Base-by-base conservation (phyloP, 352 stramenopile genomes). In the Pythium dissimile region DNA sequence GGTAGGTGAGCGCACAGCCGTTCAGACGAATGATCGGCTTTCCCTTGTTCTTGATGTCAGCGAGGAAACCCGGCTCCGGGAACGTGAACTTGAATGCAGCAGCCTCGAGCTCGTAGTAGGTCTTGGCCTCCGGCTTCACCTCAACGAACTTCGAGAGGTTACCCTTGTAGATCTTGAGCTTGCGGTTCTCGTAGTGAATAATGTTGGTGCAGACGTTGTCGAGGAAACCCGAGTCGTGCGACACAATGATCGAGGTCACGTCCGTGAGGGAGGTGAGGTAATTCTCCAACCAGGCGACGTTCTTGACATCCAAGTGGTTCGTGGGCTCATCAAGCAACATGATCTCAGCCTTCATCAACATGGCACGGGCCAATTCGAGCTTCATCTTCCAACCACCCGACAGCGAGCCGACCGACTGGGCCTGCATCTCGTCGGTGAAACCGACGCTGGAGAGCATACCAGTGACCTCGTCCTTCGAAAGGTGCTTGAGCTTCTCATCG, bases 151-250 rank as follows among this genome's bases (percentile, higher is more conserved):
- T 73, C 2, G 81, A 91, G 2, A 94, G 73, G 71, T 91, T 93
- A 15, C 85, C 85, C 70, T 90, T 89, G 77, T 94, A 94, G 55
- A 80, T 91, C 80, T 91, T 91, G 42, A 94, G 71, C 81, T 94
- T 91, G 45, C 80, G 94, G 65, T 83, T 93, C 68, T 98, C 92
- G 82, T 99, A 98, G 77, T 99, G 91, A 55, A 99, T 96, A 24
- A 98, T 98, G 80, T 99, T 97, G 2, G 97, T 99, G 66, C 88
- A 98, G 12, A 98, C 94, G 64, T 96, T 97, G 82, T 99, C 98
- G 18, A 99, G 73, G 79, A 99, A 99, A 13, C 88, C 86, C 21
- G 96, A 92, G 80, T 99, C 97, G 79, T 99, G 96, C 67, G 87
- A 98, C 44, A 99, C 95, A 43, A 98, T 92, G 41, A 98, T 83